Conservation (phyloP, 306 rosid genomes). For the Crotalaria pallida region DNA sequence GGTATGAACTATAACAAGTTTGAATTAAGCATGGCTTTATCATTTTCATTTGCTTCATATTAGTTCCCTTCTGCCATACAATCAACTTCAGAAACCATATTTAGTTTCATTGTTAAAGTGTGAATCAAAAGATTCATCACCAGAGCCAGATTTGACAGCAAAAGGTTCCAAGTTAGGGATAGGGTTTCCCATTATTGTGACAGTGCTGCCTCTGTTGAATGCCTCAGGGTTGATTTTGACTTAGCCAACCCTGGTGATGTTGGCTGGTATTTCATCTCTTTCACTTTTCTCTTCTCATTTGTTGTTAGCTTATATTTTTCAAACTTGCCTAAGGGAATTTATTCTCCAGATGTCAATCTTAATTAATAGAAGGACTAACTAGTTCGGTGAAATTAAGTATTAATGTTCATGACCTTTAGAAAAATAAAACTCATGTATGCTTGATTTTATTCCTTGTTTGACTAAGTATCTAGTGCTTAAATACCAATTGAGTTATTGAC, state of each 20-base stretch:
- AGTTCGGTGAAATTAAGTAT: neutral
- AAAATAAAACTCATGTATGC: neutral
- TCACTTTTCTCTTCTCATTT: neutral
- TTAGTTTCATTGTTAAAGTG: slow-evolving; percentile 24
- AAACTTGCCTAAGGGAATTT: neutral
- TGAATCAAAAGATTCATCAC: slow-evolving; percentile 42
- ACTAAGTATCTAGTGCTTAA: neutral
- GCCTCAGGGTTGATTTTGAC: slow-evolving; percentile 64
- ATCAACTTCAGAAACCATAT: slow-evolving; percentile 13
- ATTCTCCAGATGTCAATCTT: neutral
- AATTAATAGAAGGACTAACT: neutral
- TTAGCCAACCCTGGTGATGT: slow-evolving; percentile 79
- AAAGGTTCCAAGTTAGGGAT: slow-evolving; percentile 43
- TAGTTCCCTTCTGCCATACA: neutral
- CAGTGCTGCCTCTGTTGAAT: slow-evolving; percentile 66
- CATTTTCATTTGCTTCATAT: slow-evolving; percentile 16
- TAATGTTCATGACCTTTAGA: neutral
- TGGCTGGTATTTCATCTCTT: slow-evolving; percentile 49
- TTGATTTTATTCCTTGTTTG: neutral
- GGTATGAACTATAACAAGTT: neutral
- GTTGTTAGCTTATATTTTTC: neutral
- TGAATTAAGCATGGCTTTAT: slow-evolving; percentile 23
- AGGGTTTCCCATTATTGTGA: slow-evolving; percentile 71
- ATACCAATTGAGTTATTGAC: neutral
- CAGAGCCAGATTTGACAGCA: slow-evolving; percentile 3